Conservation (phyloP, 805 yeast genomes). For the Ogataea haglerorum region DNA sequence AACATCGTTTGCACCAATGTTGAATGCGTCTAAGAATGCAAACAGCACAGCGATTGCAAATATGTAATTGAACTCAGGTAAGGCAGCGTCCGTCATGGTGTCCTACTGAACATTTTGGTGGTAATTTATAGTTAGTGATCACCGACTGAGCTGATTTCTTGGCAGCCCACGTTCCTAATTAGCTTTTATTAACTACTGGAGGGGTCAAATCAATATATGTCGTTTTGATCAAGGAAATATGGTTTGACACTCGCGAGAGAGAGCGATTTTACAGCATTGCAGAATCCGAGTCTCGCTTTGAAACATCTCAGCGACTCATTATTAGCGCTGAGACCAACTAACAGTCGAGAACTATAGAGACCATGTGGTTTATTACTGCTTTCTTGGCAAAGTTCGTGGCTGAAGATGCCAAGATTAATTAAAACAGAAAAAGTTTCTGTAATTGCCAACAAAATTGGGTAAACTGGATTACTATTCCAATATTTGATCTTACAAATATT, state of each 20-base stretch:
- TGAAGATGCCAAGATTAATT: background rate
- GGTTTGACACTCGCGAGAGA: too few relatives aligned
- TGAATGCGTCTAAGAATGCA: constrained; percentile 76
- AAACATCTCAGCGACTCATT: too few relatives aligned
- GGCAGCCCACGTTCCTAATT: constrained; percentile 1
- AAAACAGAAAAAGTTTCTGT: background rate
- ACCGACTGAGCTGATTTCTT: background rate
- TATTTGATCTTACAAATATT: background rate
- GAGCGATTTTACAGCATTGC: too few relatives aligned
- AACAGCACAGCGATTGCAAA: constrained; percentile 67
- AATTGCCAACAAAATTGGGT: background rate
- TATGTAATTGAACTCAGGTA: constrained; percentile 55
- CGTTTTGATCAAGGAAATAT: too few relatives aligned
- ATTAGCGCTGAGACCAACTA: too few relatives aligned
- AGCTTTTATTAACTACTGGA: background rate
- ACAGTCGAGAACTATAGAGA: too few relatives aligned
- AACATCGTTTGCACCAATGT: constrained; percentile 80
- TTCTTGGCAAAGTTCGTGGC: constrained; percentile 1
- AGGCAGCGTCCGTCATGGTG: constrained; percentile 1
- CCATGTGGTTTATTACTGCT: background rate
- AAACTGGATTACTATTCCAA: background rate
- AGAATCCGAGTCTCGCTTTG: too few relatives aligned
- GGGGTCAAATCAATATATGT: too few relatives aligned
- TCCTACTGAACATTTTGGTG: background rate
- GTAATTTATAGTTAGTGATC: background rate